Percentiles rank a stretch among this genome's conserved stretches.
Evolutionary conservation across 2,329 filamentous ascomycete species (phyloP).

Genomic region (Leptographium galeiforme): DNA sequence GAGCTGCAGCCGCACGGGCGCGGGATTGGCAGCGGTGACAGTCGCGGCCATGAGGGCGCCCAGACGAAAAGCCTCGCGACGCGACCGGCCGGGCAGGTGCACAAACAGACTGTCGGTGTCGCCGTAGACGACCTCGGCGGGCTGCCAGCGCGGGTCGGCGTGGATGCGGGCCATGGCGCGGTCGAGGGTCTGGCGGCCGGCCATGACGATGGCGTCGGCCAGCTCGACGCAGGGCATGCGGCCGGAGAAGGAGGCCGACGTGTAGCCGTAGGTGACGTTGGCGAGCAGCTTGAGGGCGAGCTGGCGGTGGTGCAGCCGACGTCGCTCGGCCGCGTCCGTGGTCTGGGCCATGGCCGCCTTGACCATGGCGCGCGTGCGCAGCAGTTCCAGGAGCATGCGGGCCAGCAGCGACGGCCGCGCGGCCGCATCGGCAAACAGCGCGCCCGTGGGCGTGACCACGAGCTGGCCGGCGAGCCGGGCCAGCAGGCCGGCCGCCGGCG

Average conservation of each 20-base stretch:
- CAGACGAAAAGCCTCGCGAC: slow-evolving; percentile 80
- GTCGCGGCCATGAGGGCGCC: slow-evolving; percentile 83
- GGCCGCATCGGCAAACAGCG: slow-evolving; percentile 81
- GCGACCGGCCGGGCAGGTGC: slow-evolving; percentile 73
- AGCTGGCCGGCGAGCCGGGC: slow-evolving; percentile 57
- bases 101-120: slow-evolving; percentile 95
- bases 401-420: slow-evolving; percentile 83
- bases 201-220: slow-evolving; percentile 95
- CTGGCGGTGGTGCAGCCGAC: slow-evolving; percentile 81
- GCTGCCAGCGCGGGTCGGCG: slow-evolving; percentile 64
- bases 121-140: slow-evolving; percentile 92
- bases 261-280: slow-evolving; percentile 98
- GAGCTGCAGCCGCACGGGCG: slow-evolving; percentile 90
- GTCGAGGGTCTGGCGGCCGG: slow-evolving; percentile 85
- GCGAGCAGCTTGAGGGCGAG: slow-evolving; percentile 89
- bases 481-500: slow-evolving; percentile 61
- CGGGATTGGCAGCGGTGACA: slow-evolving; percentile 80
- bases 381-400: slow-evolving; percentile 91
- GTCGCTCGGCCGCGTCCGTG: slow-evolving; percentile 51
- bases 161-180: slow-evolving; percentile 89
- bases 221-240: slow-evolving; percentile 98
- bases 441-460: slow-evolving; percentile 89
- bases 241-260: slow-evolving; percentile 90
- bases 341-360: slow-evolving; percentile 79
- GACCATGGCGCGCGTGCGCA: slow-evolving; percentile 95